Conservation (phyloP, 1,284 basidiomycete species). For the Wolfiporia cocos region DNA sequence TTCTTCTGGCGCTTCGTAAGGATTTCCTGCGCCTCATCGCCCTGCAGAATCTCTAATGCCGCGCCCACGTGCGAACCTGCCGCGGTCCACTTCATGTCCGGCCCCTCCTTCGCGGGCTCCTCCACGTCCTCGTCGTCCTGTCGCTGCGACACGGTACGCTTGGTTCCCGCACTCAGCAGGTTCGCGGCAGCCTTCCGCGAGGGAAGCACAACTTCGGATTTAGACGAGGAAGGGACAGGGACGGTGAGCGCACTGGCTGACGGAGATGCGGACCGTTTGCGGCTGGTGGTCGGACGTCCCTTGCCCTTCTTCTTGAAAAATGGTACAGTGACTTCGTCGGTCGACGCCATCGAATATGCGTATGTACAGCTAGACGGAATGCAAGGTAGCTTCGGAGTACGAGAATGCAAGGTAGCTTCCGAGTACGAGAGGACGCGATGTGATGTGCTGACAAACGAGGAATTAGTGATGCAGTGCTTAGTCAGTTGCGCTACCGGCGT, state of each 20-base stretch:
- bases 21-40: slow-evolving; percentile 75
- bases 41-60: slow-evolving; percentile 67
- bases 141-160: slow-evolving; percentile 63
- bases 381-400: no score
- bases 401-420: no score
- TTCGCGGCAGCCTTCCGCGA: slow-evolving; percentile 60
- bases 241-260: slow-evolving; percentile 26
- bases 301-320: slow-evolving; percentile 90
- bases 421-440: no score
- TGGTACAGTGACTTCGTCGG: slow-evolving; percentile 51
- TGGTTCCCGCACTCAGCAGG: slow-evolving; percentile 80
- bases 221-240: slow-evolving; percentile 35
- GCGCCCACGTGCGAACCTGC: slow-evolving; percentile 63
- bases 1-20: slow-evolving; percentile 54
- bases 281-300: slow-evolving; percentile 61
- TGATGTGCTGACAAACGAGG: no score
- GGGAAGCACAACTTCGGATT: slow-evolving; percentile 71
- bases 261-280: slow-evolving; percentile 68
- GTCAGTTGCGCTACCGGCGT: no score
- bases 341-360: slow-evolving; percentile 38
- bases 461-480: no score
- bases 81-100: slow-evolving; percentile 76
- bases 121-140: slow-evolving; percentile 38
- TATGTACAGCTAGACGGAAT: no score
- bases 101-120: slow-evolving; percentile 48